Evolutionary conservation across 306 rosid genomes (phyloP).

Genomic region (Bauhinia variegata): DNA sequence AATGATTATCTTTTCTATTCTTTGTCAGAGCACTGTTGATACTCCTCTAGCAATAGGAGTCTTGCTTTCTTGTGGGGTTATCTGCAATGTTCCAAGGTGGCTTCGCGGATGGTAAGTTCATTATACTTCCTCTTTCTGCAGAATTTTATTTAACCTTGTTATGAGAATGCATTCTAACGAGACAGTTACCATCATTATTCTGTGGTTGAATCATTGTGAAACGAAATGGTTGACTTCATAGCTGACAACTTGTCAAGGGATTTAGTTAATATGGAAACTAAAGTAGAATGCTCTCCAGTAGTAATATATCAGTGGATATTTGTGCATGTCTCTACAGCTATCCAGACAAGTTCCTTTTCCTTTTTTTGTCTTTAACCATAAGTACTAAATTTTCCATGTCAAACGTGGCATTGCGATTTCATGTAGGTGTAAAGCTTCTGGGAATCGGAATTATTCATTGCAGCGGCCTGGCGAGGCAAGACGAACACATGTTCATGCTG

Average conservation of each 20-base stretch:
- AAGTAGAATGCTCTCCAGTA: too few species aligned
- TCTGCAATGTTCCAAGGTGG: slow-evolving; percentile 48
- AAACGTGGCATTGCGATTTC: too few species aligned
- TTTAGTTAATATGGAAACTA: background rate
- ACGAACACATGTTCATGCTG: slow-evolving; percentile 48
- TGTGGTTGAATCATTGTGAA: slow-evolving; percentile 12
- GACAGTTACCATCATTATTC: background rate
- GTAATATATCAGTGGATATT: too few species aligned
- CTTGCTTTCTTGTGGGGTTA: slow-evolving; percentile 53
- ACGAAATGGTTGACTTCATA: slow-evolving; percentile 4
- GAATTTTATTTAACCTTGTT: slow-evolving; percentile 27
- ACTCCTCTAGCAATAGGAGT: slow-evolving; percentile 64
- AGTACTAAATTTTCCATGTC: too few species aligned
- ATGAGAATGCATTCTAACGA: slow-evolving; percentile 29
- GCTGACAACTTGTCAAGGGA: background rate
- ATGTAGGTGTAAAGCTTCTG: slow-evolving; percentile 53
- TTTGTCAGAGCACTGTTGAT: slow-evolving; percentile 71
- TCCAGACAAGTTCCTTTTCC: too few species aligned
- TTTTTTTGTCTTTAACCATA: too few species aligned
- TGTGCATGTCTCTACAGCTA: too few species aligned
- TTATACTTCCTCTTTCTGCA: slow-evolving; percentile 19
- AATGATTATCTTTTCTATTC: slow-evolving; percentile 26
- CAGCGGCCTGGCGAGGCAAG: slow-evolving; percentile 37
- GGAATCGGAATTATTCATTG: slow-evolving; percentile 31
- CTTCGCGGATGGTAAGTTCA: slow-evolving; percentile 45